These are phyloP conservation scores for Lactifluus rugatus DNA, from an alignment of 768 basidiomycete species.

Conservation along the genomic window DNA sequence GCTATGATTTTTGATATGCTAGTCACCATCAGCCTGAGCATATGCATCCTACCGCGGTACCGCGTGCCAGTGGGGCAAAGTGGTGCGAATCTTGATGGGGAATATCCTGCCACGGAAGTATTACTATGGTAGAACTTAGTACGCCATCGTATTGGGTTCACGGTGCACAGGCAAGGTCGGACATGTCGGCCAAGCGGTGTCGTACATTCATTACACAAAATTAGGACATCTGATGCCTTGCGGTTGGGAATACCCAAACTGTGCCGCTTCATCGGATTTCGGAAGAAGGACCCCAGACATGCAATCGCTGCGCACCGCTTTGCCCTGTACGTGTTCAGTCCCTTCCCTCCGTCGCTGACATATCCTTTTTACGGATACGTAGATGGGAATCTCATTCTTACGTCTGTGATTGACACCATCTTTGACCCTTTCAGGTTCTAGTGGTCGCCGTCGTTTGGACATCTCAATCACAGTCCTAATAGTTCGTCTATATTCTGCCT, in stretches of 20 bases:
- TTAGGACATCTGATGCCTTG: not conserved
- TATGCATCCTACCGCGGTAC: not conserved
- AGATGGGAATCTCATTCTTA: slow-evolving; percentile 2
- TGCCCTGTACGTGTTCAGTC: slow-evolving; percentile 11
- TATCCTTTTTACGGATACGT: not conserved
- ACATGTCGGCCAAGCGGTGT: not conserved
- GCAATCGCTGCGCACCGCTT: not conserved
- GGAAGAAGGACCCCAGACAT: not conserved
- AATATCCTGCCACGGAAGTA: not conserved
- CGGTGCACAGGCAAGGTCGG: not conserved
- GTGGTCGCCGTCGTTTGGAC: not conserved
- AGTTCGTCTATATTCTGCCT: slow-evolving; percentile 10
- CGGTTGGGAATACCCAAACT: too few species aligned
- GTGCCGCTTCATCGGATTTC: not conserved
- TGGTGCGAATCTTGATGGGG: not conserved
- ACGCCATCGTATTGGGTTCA: not conserved
- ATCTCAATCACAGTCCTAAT: not conserved
- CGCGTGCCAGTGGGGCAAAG: not conserved
- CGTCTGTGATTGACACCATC: slow-evolving; percentile 6
- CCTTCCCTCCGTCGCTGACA: not conserved
- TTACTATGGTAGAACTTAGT: not conserved
- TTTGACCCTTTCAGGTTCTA: not conserved
- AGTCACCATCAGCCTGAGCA: not conserved
- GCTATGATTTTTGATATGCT: too few species aligned
- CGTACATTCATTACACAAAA: not conserved